Conservation (phyloP, 495 filamentous ascomycete genomes). For the Staphylotrichum tortipilum region DNA sequence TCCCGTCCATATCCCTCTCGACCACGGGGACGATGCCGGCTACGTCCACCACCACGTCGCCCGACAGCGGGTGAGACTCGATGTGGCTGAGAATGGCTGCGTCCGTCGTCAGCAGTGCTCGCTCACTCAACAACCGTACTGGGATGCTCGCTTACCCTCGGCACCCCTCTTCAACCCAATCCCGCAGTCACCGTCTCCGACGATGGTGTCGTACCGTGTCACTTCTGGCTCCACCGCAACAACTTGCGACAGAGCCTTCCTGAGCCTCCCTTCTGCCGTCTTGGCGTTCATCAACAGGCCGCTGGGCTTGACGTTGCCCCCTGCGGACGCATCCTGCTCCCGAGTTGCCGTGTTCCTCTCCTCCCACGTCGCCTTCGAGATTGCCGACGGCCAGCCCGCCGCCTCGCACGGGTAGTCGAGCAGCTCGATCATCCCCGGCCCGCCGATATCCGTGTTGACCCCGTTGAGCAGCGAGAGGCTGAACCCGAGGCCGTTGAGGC, state of each 20-base stretch:
- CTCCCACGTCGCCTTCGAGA: conserved; percentile 54
- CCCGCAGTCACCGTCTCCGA: conserved; percentile 95
- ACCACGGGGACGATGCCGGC: conserved; percentile 70
- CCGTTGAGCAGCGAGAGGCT: conserved; percentile 78
- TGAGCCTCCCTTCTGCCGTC: no score
- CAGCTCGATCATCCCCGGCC: conserved; percentile 75
- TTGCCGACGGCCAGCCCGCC: conserved; percentile 72
- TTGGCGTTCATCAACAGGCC: conserved; percentile 67
- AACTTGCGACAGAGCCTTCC: conserved; percentile 48
- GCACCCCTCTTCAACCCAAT: conserved; percentile 84
- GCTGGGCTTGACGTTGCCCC: conserved; percentile 49
- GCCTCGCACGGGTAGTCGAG: conserved; percentile 81
- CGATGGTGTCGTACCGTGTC: conserved; percentile 82
- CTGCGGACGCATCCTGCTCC: conserved; percentile 30
- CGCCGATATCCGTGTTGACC: conserved; percentile 67
- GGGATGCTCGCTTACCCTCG: conserved; percentile 55
- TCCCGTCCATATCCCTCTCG: conserved; percentile 92
- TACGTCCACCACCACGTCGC: conserved; percentile 65
- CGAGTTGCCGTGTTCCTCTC: conserved; percentile 38
- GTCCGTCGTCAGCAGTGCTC: conserved; percentile 8
- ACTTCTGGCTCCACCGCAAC: conserved; percentile 75
- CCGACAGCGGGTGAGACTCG: conserved; percentile 43
- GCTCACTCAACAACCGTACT: no score
- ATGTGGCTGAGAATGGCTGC: conserved; percentile 62
- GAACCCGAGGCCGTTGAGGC: conserved; percentile 87